These are phyloP conservation scores for Salix koriyanagi DNA, from an alignment of 345 rosid genomes.

Conservation along the genomic window DNA sequence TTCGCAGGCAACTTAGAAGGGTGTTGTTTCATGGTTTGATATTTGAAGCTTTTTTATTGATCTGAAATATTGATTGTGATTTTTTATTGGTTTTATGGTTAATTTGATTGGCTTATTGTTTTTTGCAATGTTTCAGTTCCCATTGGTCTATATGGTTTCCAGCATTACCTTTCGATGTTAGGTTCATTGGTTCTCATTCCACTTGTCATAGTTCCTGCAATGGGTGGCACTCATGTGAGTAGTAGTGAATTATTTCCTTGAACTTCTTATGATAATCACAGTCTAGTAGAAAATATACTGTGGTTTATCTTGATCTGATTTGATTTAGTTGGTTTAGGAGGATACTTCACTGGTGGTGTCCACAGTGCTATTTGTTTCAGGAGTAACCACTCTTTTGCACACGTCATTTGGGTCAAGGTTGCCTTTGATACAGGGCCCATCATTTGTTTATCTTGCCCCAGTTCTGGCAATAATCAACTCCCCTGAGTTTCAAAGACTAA, in stretches of 20 bases:
- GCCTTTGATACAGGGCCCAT: conserved; percentile 94
- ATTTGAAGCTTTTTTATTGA: neutral
- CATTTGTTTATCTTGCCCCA: conserved; percentile 89
- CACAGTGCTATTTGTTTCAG: conserved; percentile 81
- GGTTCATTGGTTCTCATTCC: conserved; percentile 92
- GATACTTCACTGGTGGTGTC: conserved; percentile 80
- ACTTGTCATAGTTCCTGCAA: conserved; percentile 90
- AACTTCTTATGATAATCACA: neutral
- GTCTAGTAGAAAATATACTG: conserved; percentile 1
- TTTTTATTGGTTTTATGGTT: neutral
- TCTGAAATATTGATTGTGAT: neutral
- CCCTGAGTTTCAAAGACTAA: conserved; percentile 77
- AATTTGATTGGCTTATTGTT: conserved; percentile 4
- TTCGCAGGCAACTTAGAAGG: neutral
- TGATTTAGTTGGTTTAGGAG: conserved; percentile 62
- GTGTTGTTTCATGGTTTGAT: conserved; percentile 1
- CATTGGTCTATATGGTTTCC: conserved; percentile 87
- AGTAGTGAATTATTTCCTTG: neutral
- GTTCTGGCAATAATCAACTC: conserved; percentile 84
- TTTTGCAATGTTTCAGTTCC: conserved; percentile 59
- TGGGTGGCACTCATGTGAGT: conserved; percentile 95
- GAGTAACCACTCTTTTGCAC: conserved; percentile 84
- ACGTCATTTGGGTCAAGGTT: conserved; percentile 85
- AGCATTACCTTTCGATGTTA: conserved; percentile 84
- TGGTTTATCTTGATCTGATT: conserved; percentile 32